Evolutionary conservation across 371 early-diverging fungal genomes (phyloP).

Genomic region (Dinochytrium kinnereticum): DNA sequence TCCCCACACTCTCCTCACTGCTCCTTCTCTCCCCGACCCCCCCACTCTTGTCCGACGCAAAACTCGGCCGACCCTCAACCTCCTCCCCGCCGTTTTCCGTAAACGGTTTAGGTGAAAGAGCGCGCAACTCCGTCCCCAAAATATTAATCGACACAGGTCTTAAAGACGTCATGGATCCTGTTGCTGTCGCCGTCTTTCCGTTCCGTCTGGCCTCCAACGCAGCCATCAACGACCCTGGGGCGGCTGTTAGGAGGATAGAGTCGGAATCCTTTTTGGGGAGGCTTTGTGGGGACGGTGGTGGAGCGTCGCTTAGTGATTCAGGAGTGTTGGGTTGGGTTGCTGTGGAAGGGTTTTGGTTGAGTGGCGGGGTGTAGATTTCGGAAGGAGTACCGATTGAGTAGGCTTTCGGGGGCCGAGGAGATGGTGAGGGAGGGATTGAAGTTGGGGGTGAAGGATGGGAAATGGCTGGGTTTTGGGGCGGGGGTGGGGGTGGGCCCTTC

Average conservation of each 20-base stretch:
- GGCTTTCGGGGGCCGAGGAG: background rate
- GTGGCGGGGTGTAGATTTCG: background rate
- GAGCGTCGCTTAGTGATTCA: too few relatives aligned
- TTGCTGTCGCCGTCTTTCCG: background rate
- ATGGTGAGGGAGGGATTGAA: background rate
- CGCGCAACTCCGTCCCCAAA: constrained; percentile 1
- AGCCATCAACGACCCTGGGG: constrained; percentile 2
- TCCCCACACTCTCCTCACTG: too few relatives aligned
- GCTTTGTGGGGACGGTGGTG: background rate
- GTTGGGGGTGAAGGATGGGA: background rate
- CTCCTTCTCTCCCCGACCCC: too few relatives aligned
- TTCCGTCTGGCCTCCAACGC: background rate
- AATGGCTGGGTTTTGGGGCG: constrained; percentile 27
- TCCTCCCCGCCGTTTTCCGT: background rate
- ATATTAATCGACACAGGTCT: background rate
- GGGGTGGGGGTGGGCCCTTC: constrained; percentile 34
- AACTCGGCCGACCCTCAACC: too few relatives aligned
- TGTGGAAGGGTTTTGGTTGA: too few relatives aligned
- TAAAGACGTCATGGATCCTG: background rate
- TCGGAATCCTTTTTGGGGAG: background rate
- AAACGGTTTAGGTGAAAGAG: background rate
- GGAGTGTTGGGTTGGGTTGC: too few relatives aligned
- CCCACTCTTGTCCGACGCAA: background rate
- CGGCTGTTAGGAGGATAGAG: background rate
- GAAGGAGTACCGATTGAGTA: background rate